These are phyloP conservation scores for Euryodendron excelsum DNA, from an alignment of 148 eudicot species.

Conservation along the genomic window DNA sequence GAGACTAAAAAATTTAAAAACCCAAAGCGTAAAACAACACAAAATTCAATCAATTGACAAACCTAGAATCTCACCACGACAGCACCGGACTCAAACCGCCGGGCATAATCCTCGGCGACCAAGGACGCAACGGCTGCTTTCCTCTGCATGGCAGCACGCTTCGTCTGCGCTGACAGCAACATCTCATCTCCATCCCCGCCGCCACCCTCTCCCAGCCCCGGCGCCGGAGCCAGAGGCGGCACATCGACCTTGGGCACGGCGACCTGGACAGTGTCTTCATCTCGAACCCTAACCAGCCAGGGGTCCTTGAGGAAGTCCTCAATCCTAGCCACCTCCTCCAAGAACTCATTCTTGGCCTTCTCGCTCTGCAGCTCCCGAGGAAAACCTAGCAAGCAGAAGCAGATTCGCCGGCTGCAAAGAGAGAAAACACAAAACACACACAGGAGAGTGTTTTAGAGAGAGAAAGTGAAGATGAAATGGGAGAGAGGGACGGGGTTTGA, in stretches of 20 bases:
- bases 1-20: neutral
- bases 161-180: constrained; percentile 69
- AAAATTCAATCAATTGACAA: neutral
- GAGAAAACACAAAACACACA: neutral
- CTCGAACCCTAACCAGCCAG: constrained; percentile 51
- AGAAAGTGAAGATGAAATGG: neutral
- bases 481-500: constrained; percentile 6
- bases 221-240: constrained; percentile 36
- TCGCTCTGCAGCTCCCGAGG: constrained; percentile 31
- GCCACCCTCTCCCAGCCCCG: constrained; percentile 5
- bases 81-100: constrained; percentile 21
- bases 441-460: neutral
- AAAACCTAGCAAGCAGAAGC: constrained; percentile 79
- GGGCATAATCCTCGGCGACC: constrained; percentile 79
- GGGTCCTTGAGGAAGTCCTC: constrained; percentile 59
- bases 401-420: constrained; percentile 64
- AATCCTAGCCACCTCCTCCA: constrained; percentile 35
- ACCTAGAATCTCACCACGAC: constrained; percentile 8
- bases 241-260: constrained; percentile 61
- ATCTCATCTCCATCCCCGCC: constrained; percentile 31
- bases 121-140: constrained; percentile 72
- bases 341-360: constrained; percentile 32
- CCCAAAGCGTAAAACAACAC: neutral
- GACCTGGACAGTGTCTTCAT: constrained; percentile 57
- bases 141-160: constrained; percentile 75